Conservation (phyloP, 1,284 basidiomycete genomes). For the Thecaphora frezii region DNA sequence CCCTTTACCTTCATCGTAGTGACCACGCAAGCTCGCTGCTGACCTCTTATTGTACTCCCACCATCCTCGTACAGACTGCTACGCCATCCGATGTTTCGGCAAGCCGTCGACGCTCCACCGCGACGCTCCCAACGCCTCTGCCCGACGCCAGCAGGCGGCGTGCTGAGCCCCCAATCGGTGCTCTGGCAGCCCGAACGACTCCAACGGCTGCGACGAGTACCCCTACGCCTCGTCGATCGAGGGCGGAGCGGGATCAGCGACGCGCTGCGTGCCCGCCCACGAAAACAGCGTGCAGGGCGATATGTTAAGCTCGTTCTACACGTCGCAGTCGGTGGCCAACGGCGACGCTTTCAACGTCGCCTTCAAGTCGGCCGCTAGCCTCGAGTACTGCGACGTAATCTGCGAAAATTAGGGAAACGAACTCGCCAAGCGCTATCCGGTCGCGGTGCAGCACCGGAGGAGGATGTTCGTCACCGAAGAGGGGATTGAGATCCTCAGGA, state of each 20-base stretch:
- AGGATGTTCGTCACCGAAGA: slow-evolving; percentile 28
- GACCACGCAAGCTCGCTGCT: not conserved
- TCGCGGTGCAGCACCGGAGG: slow-evolving; percentile 10
- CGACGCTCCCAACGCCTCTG: slow-evolving; percentile 27
- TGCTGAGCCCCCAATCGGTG: slow-evolving; percentile 43
- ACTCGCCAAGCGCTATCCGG: slow-evolving; percentile 11
- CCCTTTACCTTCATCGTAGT: not conserved
- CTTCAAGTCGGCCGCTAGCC: slow-evolving; percentile 15
- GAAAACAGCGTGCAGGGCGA: slow-evolving; percentile 41
- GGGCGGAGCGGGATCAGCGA: slow-evolving; percentile 36
- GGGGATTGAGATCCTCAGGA: slow-evolving; percentile 32
- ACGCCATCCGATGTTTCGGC: slow-evolving; percentile 36
- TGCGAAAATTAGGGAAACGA: slow-evolving; percentile 41
- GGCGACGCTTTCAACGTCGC: slow-evolving; percentile 40
- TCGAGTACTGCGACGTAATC: slow-evolving; percentile 33
- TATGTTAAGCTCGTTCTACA: slow-evolving; percentile 34
- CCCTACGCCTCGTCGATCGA: slow-evolving; percentile 39
- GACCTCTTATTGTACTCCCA: not conserved
- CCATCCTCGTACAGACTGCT: slow-evolving; percentile 11
- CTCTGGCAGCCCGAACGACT: slow-evolving; percentile 16
- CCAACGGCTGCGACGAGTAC: slow-evolving; percentile 43
- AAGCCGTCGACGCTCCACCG: slow-evolving; percentile 41
- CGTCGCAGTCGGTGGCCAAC: slow-evolving; percentile 18
- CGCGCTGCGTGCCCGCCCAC: slow-evolving; percentile 34
- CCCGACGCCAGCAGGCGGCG: slow-evolving; percentile 30